Base-by-base conservation (phyloP, 352 stramenopile genomes). In the Globisporangium viniferum region DNA sequence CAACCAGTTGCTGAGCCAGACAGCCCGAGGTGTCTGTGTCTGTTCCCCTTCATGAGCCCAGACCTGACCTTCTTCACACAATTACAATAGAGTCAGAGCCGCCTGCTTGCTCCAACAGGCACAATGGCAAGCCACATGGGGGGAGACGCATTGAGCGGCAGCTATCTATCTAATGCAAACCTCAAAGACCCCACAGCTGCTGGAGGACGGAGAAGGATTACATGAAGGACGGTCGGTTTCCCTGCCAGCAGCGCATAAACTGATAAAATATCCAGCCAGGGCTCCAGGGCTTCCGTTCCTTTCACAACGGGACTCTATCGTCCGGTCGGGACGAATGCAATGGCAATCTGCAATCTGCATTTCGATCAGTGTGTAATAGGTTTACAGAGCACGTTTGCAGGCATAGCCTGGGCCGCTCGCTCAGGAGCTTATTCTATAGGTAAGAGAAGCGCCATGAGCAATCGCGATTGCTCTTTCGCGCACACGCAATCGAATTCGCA, bases 281-380 rank as follows among this genome's bases (percentile, higher is more conserved):
- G n/a, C n/a, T n/a, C 1, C 36, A 41, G 33, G 9, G 8, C 36
- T 41, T 41, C 0, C 36, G 33, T 36, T 41, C 36, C 36, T 1
- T 10, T 14, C 57, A 35, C 57, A 62, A 62, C 22, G 33, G 20
- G 57, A 62, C 57, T 62, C 57, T 53, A 62, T 62, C 57, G 57
- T 48, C 35, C 29, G 15, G 15, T 59, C 24, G 54, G 54, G 54
- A 31, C 15, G 18, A 41, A 14, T 41, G 9, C 36, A 41, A 41
- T 15, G 36, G 9, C 36, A 41, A 10, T 10, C 36, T 41, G 12
- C 36, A 14, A 9, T 39, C n/a, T 39, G 35, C 0, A 10, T 55
- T n/a, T 31, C 29, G 29, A 31, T 31, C 29, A 31, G 29, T 39
- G 35, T 39, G 35, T 39, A 39, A 39, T 39, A 39, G 33, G 5